phyloP scores from a whole-genome alignment of 257 asterid genomes.

The Echites panduratus region DNA sequence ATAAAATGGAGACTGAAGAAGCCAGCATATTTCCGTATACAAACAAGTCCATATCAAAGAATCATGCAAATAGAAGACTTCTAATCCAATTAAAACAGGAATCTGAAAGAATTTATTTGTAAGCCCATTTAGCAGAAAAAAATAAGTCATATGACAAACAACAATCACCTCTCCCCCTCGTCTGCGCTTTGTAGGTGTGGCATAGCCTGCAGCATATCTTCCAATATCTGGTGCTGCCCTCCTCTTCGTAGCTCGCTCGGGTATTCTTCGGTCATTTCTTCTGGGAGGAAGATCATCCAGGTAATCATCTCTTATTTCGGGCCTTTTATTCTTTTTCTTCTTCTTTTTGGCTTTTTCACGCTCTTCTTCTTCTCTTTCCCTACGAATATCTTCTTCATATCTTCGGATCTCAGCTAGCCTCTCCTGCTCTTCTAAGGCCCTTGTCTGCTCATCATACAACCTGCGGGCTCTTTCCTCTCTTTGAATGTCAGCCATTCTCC shows the following conservation, averaged over 20 bases:
- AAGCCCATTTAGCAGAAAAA: not conserved
- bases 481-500: conserved; percentile 49
- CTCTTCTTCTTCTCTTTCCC: conserved; percentile 95
- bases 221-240: conserved; percentile 48
- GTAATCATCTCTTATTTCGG: conserved; percentile 57
- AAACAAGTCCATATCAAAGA: not conserved
- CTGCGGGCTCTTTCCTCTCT: conserved; percentile 55
- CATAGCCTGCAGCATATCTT: conserved; percentile 39
- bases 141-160: not conserved
- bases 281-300: conserved; percentile 57
- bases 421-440: conserved; percentile 52
- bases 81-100: not conserved
- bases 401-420: conserved; percentile 58
- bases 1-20: not conserved
- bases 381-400: conserved; percentile 64
- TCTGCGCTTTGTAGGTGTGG: conserved; percentile 74
- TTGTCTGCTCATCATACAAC: conserved; percentile 40
- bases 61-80: not conserved
- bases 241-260: conserved; percentile 58
- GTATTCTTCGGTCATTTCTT: conserved; percentile 67
- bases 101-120: not conserved
- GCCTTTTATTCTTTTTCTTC: conserved; percentile 71
- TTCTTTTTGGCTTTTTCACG: conserved; percentile 59
- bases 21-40: not conserved
- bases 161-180: conserved; percentile 88